Evolutionary conservation across 139 green algal species (phyloP), one percentile per base, ranked within the genome.

Genomic region (Desmodesmus armatus): DNA sequence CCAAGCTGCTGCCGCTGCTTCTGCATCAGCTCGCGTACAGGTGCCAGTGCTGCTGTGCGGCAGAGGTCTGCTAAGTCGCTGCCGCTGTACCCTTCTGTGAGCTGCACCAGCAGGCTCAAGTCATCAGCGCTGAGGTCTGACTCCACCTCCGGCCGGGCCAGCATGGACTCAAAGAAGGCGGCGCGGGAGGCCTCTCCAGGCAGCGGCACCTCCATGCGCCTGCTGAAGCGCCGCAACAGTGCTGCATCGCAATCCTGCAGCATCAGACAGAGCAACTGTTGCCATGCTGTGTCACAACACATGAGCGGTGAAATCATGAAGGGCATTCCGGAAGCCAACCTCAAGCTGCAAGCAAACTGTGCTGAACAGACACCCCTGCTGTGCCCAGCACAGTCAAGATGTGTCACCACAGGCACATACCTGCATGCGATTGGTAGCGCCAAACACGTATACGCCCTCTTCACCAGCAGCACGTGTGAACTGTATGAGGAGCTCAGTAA

Each of bases 401-500:
- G n/a, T n/a, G n/a, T n/a, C 35, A 71, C 5, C 43, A 41, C 78
- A 69, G 6, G 3, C 44, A 13, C 70, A 0, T 53, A 91, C 90
- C 90, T 91, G 75, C 19, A 92, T 87, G 41, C 92, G 92, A 67
- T 95, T 95, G 58, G 92, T 94, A 6, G 88, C 89, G 1, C 90
- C 92, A 84, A 94, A 90, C 2, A 93, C 66, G 70, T 88, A 92
- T 9, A 93, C 53, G 23, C n/a, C 51, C 0, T 83, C 75, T 5
- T 83, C 58, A 13, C 74, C 65, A 17, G 76, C 47, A 0, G 81
- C 51, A 1, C 58, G 47, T 69, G 73, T 85, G 78, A 76, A 63
- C 43, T 94, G 90, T 0, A 94, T 80, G 35, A 94, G 89, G 67
- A 95, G 86, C 85, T 95, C 92, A 0, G 92, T 95, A 41, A 95